Percentiles rank a stretch among this genome's conserved stretches.
Conservation (phyloP, 2,329 filamentous ascomycete species). For the Orbilia oligospora region DNA sequence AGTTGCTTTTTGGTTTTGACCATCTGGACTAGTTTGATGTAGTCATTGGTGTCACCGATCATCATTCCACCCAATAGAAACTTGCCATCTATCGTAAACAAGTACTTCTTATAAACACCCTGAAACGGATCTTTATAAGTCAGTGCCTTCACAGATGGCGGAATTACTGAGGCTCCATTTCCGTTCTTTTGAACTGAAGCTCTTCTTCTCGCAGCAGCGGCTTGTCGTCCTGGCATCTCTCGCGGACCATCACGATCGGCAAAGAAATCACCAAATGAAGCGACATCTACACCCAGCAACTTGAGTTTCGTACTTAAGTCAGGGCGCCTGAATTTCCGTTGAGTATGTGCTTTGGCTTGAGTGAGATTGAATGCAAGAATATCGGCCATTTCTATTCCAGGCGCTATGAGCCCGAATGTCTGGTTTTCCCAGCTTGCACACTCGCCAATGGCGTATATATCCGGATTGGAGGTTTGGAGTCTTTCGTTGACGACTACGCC, state of each 20-base stretch:
- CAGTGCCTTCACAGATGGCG: slow-evolving; percentile 79
- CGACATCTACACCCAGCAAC: slow-evolving; percentile 88
- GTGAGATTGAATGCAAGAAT: slow-evolving; percentile 92
- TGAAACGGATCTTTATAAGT: slow-evolving; percentile 91
- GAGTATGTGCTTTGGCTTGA: slow-evolving; percentile 73
- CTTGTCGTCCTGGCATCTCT: slow-evolving; percentile 72
- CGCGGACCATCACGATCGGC: slow-evolving; percentile 87
- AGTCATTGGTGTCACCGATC: slow-evolving; percentile 93
- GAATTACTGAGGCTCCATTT: slow-evolving; percentile 7
- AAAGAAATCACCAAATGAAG: slow-evolving; percentile 94
- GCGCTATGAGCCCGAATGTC: slow-evolving; percentile 89
- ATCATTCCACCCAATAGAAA: slow-evolving; percentile 96
- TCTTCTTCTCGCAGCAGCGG: slow-evolving; percentile 31
- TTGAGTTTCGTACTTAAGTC: slow-evolving; percentile 94
- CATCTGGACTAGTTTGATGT: slow-evolving; percentile 88
- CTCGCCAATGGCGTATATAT: slow-evolving; percentile 90
- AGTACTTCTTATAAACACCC: slow-evolving; percentile 92
- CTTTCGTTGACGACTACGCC: slow-evolving; percentile 79
- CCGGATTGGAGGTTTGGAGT: slow-evolving; percentile 78
- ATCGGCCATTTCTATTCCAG: slow-evolving; percentile 93
- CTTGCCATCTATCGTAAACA: slow-evolving; percentile 91
- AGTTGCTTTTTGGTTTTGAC: slow-evolving; percentile 86
- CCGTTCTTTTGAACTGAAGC: slow-evolving; percentile 20
- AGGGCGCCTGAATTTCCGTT: slow-evolving; percentile 81
- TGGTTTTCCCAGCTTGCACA: slow-evolving; percentile 91